phyloP scores from a whole-genome alignment of 2,329 filamentous ascomycete genomes.

The Claviceps humidiphila region DNA sequence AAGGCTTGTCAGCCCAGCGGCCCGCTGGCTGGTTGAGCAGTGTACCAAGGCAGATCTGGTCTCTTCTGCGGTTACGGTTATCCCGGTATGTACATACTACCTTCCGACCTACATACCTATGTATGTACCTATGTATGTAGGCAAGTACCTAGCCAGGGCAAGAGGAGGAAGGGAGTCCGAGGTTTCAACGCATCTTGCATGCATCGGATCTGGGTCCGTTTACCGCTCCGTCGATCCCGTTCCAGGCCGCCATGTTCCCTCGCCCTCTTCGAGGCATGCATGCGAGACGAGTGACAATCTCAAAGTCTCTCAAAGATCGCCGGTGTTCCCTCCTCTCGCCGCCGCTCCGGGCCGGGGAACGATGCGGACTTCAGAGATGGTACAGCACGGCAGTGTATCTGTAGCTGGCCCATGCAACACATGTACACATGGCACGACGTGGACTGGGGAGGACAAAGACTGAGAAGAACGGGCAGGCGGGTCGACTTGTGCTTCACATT shows the following conservation, averaged over 20 bases:
- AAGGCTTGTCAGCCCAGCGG: no score
- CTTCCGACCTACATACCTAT: no score
- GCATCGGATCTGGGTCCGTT: neutral
- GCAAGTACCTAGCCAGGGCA: neutral
- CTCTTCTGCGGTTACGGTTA: no score
- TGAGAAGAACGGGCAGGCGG: neutral
- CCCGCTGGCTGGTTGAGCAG: no score
- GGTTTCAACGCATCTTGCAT: neutral
- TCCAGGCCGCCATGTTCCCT: neutral
- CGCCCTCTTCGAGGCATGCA: neutral
- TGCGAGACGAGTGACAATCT: neutral
- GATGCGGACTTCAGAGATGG: no score
- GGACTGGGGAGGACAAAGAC: neutral
- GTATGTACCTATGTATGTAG: no score
- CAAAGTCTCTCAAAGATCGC: neutral
- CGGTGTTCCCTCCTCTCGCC: neutral
- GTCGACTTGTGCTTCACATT: neutral
- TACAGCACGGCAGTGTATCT: no score
- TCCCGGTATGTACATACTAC: no score
- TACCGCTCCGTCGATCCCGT: neutral
- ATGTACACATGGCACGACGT: neutral
- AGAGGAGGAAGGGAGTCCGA: neutral
- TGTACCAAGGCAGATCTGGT: no score
- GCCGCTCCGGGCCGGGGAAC: no score
- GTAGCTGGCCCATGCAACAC: no score